Percentiles rank a stretch among this genome's conserved stretches.
These are phyloP conservation scores for Leucaena leucocephala DNA, from an alignment of 306 rosid species.

Conservation along the genomic window DNA sequence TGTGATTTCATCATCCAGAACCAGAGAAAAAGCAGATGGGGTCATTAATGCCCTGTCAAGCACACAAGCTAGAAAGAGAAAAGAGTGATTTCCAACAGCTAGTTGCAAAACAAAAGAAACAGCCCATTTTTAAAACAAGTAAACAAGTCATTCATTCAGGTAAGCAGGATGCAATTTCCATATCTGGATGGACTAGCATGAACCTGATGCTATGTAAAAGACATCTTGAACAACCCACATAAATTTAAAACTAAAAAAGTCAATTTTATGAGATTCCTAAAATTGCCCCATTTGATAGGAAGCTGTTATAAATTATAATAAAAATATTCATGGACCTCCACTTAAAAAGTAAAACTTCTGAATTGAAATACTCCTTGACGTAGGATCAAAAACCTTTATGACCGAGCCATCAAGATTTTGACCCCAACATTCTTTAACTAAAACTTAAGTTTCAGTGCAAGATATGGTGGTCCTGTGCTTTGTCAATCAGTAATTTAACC, in stretches of 20 bases:
- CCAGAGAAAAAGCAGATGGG: background rate
- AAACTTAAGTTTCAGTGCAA: background rate
- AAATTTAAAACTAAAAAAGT: background rate
- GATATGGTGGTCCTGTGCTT: background rate
- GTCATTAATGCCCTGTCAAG: background rate
- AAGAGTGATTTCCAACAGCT: background rate
- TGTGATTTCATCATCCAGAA: background rate
- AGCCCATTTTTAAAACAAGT: constrained; percentile 5
- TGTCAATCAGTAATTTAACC: background rate
- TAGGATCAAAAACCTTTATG: background rate
- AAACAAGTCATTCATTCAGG: constrained; percentile 13
- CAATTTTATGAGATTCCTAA: constrained; percentile 9
- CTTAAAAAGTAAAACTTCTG: background rate
- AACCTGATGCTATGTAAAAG: constrained; percentile 25
- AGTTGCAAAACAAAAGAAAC: constrained; percentile 25
- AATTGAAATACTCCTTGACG: background rate
- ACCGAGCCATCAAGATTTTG: background rate
- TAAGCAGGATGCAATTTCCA: background rate
- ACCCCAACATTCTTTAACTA: background rate
- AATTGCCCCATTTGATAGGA: constrained; percentile 24
- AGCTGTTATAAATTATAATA: background rate
- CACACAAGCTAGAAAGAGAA: background rate
- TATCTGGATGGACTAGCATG: constrained; percentile 12
- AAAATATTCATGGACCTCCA: background rate
- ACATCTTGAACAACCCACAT: constrained; percentile 21